phyloP scores from a whole-genome alignment of 2,329 filamentous ascomycete genomes.

The Westerdykella aurantiaca region DNA sequence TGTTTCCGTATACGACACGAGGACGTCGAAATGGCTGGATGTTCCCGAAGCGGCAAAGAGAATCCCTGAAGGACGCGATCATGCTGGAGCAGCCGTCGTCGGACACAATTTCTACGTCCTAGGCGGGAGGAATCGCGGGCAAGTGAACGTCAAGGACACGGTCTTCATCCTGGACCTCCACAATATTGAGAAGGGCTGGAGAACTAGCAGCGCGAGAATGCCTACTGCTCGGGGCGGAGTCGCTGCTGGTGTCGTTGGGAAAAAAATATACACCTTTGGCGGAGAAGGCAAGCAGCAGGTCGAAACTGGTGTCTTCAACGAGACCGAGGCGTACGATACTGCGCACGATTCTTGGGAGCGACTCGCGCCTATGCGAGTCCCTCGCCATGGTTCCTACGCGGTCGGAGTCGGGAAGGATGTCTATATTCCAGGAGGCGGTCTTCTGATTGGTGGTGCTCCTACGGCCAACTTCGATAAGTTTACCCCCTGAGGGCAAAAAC shows the following conservation, averaged over 20 bases:
- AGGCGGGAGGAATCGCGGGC: constrained; percentile 14
- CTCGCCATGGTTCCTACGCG: constrained; percentile 23
- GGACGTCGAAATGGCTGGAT: constrained; percentile 7
- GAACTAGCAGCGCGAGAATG: constrained; percentile 12
- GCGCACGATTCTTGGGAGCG: constrained; percentile 13
- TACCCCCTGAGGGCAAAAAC: background rate
- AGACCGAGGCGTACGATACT: constrained; percentile 19
- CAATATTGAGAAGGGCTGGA: constrained; percentile 18
- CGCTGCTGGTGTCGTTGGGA: constrained; percentile 13
- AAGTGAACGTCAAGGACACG: constrained; percentile 13
- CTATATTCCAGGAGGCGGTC: constrained; percentile 22
- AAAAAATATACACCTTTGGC: constrained; percentile 22
- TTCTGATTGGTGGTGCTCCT: constrained; percentile 11
- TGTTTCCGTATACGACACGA: constrained; percentile 16
- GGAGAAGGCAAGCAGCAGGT: constrained; percentile 18
- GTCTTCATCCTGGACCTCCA: constrained; percentile 21
- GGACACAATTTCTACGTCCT: constrained; percentile 20
- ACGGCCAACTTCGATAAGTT: constrained; percentile 17
- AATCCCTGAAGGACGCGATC: constrained; percentile 19
- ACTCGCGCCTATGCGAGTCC: constrained; percentile 13
- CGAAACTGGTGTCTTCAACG: constrained; percentile 15
- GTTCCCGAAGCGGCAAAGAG: constrained; percentile 7
- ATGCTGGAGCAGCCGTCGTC: constrained; percentile 21
- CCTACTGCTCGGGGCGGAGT: constrained; percentile 21
- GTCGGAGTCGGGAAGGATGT: constrained; percentile 15